Evolutionary conservation across 441 rosid genomes (phyloP), one percentile per base, ranked within the genome.

Genomic region (Manihot esculenta): DNA sequence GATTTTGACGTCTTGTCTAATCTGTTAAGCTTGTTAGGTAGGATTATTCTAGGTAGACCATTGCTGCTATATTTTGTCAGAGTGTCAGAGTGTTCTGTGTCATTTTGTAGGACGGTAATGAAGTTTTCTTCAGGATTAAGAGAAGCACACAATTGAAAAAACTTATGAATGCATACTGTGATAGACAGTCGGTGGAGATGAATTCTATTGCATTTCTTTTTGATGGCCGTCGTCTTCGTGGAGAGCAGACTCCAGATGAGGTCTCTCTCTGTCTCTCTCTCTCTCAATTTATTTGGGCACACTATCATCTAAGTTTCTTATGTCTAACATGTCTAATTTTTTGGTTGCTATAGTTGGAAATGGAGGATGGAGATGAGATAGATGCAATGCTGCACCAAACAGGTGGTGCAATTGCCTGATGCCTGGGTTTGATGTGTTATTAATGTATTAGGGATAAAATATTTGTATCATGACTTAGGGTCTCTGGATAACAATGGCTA

Each of bases 321-420:
- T 30, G 33, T 30, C 1, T 30, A 30, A 30, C 33, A 1, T 30
- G 33, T 30, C 33, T 8, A 23, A 7, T 3, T 14, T 59, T 20
- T 2, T 53, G 3, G n/a, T 18, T 18, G 30, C 3, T 8, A 18
- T 20, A 10, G 23, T 33, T 13, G 53, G 92, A 86, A 15, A 89
- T 89, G 95, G 91, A 89, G 78, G 95, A 89, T 44, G 95, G 95
- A 13, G 95, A 89, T 60, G 92, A 87, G 84, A 89, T 89, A 3
- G 92, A 89, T 13, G 95, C 92, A 0, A 87, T 87, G 92, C 81
- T 87, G 56, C 92, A 87, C 80, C 95, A 87, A 76, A 87, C 92
- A 0, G 92, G 91, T 30, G 33, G 33, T 30, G 33, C 4, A 1
- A 30, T 30, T 30, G 33, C 33, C 33, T 30, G 33, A 30, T 30